Base-by-base conservation (phyloP, 2,329 filamentous ascomycete species). In the Aspergillus udagawae region DNA sequence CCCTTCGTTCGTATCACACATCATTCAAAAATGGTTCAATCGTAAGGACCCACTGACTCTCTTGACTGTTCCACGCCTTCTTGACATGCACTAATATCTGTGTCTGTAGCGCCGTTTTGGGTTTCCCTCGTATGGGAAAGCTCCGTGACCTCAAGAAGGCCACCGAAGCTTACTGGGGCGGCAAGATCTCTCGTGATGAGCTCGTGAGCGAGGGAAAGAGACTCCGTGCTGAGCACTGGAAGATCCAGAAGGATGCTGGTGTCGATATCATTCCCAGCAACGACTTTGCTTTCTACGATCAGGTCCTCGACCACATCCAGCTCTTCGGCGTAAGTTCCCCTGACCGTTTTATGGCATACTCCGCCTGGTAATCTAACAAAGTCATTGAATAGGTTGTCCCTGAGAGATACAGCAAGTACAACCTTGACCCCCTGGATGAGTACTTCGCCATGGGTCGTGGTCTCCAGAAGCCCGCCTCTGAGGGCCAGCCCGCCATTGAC, bases 111-210 rank as follows among this genome's bases (percentile, higher is more conserved):
- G 84, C 94, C 69, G 85, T 99, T 79, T 89, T 99, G 79, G 94
- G 94, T 82, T 99, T 99, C 86, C 94, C 94, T 79, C 93, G 94
- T 76, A 97, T 97, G 91, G 94, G 94, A 81, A 90, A 86, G 73
- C 90, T 95, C 82, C 92, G 94, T 87, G 94, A 99, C 85, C 87
- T 99, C 78, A 99, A 99, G 89, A 99, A 99, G 88, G 94, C 94
- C 75, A 99, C 92, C 68, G 94, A 99, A 82, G 91, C 93, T 78
- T 99, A 88, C 82, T 99, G 94, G 94, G 89, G 82, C 73, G 93
- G 89, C 79, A 99, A 97, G 85, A 83, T 96, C 78, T 92, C 91
- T 64, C 91, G 92, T 75, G 86, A 89, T 63, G 92, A 96, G 63
- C 91, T 99, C 68, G 84, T 97, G 68, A 84, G 86, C 61, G 94